These are phyloP conservation scores for Coemansia sp. DNA, from an alignment of 192 early-diverging fungal genomes.

Conservation along the genomic window DNA sequence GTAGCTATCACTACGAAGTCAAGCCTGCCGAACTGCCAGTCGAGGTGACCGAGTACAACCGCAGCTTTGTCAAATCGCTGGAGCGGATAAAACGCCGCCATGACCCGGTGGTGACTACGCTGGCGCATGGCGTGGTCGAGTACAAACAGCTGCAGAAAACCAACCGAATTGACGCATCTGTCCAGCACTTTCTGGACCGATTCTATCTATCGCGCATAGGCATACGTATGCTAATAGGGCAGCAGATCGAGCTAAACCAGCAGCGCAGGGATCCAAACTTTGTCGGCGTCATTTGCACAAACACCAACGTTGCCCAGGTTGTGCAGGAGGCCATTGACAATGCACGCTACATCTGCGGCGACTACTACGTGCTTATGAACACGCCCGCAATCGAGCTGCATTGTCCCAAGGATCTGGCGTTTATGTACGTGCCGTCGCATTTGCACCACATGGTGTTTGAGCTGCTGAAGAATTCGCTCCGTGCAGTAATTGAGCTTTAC, in stretches of 20 bases:
- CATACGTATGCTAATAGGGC: slow-evolving; percentile 96
- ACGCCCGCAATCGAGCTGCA: slow-evolving; percentile 77
- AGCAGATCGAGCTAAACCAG: slow-evolving; percentile 72
- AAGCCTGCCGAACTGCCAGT: slow-evolving; percentile 59
- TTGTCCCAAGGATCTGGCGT: slow-evolving; percentile 77
- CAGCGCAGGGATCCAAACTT: slow-evolving; percentile 64
- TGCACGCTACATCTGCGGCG: slow-evolving; percentile 86
- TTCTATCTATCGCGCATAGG: slow-evolving; percentile 98
- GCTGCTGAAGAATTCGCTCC: slow-evolving; percentile 93
- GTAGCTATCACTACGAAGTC: slow-evolving; percentile 55
- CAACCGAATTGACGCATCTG: slow-evolving; percentile 63
- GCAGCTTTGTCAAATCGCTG: slow-evolving; percentile 81
- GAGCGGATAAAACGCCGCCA: slow-evolving; percentile 92
- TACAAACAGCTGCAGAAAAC: slow-evolving; percentile 67
- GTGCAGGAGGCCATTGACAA: slow-evolving; percentile 88
- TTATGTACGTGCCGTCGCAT: slow-evolving; percentile 96
- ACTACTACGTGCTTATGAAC: slow-evolving; percentile 83
- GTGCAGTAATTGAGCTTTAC: slow-evolving; percentile 90
- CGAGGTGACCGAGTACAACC: slow-evolving; percentile 76
- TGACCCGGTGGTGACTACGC: slow-evolving; percentile 86
- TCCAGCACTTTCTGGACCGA: slow-evolving; percentile 90
- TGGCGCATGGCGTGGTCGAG: slow-evolving; percentile 93
- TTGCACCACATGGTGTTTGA: slow-evolving; percentile 98
- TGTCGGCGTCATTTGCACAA: slow-evolving; percentile 94
- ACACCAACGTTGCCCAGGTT: slow-evolving; percentile 77